A percentile compares a stretch with the other conserved stretches of the same genome.
Evolutionary conservation across 2,329 filamentous ascomycete species (phyloP).

Genomic region (Scopulariopsis brevicaulis): DNA sequence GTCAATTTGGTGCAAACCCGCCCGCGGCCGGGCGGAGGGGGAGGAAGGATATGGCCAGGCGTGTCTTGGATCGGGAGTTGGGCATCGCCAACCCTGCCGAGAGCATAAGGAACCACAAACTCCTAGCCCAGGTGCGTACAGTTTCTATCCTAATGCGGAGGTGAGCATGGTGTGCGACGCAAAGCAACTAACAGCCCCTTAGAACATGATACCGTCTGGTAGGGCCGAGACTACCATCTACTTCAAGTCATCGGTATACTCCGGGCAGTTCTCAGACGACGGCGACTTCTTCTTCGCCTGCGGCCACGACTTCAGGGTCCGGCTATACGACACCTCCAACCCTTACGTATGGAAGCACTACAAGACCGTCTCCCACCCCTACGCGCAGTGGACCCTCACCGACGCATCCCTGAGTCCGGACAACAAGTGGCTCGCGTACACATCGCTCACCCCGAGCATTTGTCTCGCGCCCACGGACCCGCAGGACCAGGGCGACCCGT

Average conservation of each 20-base stretch:
- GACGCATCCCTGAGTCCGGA: slow-evolving; percentile 86
- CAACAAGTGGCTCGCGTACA: slow-evolving; percentile 86
- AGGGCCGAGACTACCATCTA: slow-evolving; percentile 80
- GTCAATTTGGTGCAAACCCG: slow-evolving; percentile 60
- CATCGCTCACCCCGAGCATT: slow-evolving; percentile 73
- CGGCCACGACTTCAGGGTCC: slow-evolving; percentile 84
- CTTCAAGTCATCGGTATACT: slow-evolving; percentile 79
- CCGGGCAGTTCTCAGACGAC: slow-evolving; percentile 91
- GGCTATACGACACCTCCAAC: slow-evolving; percentile 96
- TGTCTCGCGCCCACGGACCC: slow-evolving; percentile 83
- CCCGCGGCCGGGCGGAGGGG: background rate
- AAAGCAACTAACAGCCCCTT: slow-evolving; percentile 1
- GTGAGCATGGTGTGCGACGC: background rate
- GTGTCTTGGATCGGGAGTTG: slow-evolving; percentile 72
- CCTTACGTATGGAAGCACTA: slow-evolving; percentile 94
- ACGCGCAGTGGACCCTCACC: slow-evolving; percentile 90
- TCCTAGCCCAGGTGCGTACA: slow-evolving; percentile 54
- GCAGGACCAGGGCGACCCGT: slow-evolving; percentile 67
- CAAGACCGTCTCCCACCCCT: slow-evolving; percentile 77
- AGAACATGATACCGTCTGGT: slow-evolving; percentile 68
- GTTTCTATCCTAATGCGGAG: background rate
- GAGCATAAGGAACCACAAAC: slow-evolving; percentile 45
- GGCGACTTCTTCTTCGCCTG: slow-evolving; percentile 95
- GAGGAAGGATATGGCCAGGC: slow-evolving; percentile 50
- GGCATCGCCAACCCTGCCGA: slow-evolving; percentile 48